Evolutionary conservation across 2,329 filamentous ascomycete genomes (phyloP).

Genomic region (Achaetomium macrosporum): DNA sequence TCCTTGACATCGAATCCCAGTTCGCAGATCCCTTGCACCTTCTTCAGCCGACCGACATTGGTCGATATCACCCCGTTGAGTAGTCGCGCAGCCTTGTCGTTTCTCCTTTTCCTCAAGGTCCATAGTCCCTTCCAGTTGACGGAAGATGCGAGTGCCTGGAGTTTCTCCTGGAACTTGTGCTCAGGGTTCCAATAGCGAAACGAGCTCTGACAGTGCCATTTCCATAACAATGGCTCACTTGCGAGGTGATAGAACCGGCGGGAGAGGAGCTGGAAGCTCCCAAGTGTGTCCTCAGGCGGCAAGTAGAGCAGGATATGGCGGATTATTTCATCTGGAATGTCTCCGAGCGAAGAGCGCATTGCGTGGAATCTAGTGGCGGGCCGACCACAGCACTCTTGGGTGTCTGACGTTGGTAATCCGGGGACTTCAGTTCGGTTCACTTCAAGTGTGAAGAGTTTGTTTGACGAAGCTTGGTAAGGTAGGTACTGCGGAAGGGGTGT

Average conservation of each 20-base stretch:
- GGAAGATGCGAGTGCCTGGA: conserved; percentile 45
- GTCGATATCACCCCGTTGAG: conserved; percentile 66
- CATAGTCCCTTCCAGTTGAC: conserved; percentile 73
- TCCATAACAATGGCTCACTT: conserved; percentile 74
- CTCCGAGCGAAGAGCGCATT: conserved; percentile 21
- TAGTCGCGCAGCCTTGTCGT: conserved; percentile 45
- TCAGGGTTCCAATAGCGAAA: conserved; percentile 71
- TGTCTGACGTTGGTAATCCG: too few relatives aligned
- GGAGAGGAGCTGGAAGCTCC: conserved; percentile 48
- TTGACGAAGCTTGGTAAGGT: too few relatives aligned
- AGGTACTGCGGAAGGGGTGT: too few relatives aligned
- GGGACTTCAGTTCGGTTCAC: too few relatives aligned
- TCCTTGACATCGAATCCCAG: conserved; percentile 88
- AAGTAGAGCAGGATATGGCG: conserved; percentile 65
- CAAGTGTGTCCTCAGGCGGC: conserved; percentile 50
- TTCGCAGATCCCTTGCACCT: conserved; percentile 63
- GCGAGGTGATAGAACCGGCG: conserved; percentile 59
- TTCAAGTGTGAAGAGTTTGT: too few relatives aligned
- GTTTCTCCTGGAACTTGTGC: conserved; percentile 55
- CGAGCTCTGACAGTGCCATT: conserved; percentile 59
- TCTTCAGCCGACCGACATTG: conserved; percentile 62
- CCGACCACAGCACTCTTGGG: too few relatives aligned
- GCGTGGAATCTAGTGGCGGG: neutral
- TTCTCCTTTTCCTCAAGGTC: conserved; percentile 47
- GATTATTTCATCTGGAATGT: conserved; percentile 65